Evolutionary conservation across 768 basidiomycete genomes (phyloP).

Genomic region (Fibroporia radiculosa): DNA sequence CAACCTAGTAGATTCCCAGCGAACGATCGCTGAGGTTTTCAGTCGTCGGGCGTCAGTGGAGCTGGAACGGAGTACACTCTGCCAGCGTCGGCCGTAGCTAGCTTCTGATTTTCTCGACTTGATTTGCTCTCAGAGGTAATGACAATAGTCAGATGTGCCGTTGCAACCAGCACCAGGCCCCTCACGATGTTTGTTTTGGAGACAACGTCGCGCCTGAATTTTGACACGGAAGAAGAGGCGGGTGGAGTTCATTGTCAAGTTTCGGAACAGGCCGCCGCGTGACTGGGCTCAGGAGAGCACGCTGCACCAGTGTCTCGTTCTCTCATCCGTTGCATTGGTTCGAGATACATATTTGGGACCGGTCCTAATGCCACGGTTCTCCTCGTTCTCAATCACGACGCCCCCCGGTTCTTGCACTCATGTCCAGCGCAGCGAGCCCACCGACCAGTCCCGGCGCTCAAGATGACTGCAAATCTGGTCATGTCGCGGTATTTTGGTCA

Average conservation of each 20-base stretch:
- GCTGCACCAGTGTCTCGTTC: constrained; percentile 3
- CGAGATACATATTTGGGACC: not conserved
- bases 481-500: not conserved
- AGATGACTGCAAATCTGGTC: not conserved
- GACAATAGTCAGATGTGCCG: too few relatives aligned
- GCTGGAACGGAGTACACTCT: too few relatives aligned
- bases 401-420: not conserved
- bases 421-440: not conserved
- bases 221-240: not conserved
- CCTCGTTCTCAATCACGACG: not conserved
- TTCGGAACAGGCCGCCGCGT: not conserved
- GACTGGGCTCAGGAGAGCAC: not conserved
- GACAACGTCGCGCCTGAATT: too few relatives aligned
- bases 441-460: not conserved
- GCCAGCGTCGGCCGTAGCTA: too few relatives aligned
- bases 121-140: too few relatives aligned
- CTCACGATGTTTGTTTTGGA: too few relatives aligned
- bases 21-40: too few relatives aligned
- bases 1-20: too few relatives aligned
- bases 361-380: not conserved
- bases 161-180: too few relatives aligned
- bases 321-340: constrained; percentile 6
- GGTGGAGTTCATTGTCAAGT: not conserved
- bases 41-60: too few relatives aligned
- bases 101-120: too few relatives aligned